These are phyloP conservation scores for Ascoidea tarda DNA, from an alignment of 805 yeast species.

Conservation along the genomic window DNA sequence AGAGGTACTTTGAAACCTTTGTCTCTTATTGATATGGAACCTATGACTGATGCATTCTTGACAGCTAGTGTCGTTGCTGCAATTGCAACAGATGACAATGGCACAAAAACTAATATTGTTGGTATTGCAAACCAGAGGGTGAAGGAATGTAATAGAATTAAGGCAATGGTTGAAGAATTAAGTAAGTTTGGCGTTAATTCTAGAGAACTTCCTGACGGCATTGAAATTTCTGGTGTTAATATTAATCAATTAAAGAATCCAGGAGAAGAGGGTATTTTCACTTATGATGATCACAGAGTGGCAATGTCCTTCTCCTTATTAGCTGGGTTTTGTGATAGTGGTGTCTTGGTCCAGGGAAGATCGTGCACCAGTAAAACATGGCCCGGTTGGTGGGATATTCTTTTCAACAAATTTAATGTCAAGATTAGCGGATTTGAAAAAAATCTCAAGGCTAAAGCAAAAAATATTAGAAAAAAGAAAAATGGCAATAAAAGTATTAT, in stretches of 20 bases:
- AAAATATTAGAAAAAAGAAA: constrained; percentile 8
- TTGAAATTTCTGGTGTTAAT: constrained; percentile 64
- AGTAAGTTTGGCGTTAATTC: constrained; percentile 85
- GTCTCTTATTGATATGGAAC: constrained; percentile 87
- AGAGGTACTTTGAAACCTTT: constrained; percentile 56
- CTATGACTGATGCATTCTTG: constrained; percentile 97
- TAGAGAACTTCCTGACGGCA: constrained; percentile 83
- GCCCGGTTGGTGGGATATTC: constrained; percentile 99
- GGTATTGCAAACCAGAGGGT: constrained; percentile 98
- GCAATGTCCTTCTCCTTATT: constrained; percentile 93
- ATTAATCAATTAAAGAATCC: constrained; percentile 41
- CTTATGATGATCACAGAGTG: constrained; percentile 94
- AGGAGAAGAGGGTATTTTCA: constrained; percentile 32
- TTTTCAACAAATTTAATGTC: constrained; percentile 55
- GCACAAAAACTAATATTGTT: constrained; percentile 56
- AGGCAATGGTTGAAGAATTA: constrained; percentile 83
- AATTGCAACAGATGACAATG: constrained; percentile 39
- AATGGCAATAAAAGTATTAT: constrained; percentile 47
- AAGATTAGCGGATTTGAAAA: constrained; percentile 62
- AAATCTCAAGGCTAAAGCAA: constrained; percentile 10
- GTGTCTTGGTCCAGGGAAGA: constrained; percentile 71
- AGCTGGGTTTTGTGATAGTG: constrained; percentile 52
- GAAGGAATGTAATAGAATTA: constrained; percentile 92
- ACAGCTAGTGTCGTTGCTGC: constrained; percentile 98
- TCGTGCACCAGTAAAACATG: constrained; percentile 94